Conservation (phyloP, 345 rosid species). For the Dipteronia dyeriana region DNA sequence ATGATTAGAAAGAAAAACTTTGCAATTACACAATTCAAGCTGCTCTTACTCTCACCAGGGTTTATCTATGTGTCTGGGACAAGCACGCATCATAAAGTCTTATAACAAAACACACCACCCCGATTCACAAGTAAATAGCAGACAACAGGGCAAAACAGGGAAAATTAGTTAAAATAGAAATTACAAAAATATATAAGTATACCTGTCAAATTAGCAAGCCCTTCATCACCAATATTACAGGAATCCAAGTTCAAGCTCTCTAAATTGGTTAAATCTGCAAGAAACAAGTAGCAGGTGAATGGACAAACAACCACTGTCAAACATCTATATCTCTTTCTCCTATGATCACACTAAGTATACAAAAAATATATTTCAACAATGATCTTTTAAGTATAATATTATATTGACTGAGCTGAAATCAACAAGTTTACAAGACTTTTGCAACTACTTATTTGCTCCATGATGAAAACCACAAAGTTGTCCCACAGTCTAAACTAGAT, state of each 20-base stretch:
- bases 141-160: background rate
- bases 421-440: background rate
- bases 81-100: constrained; percentile 8
- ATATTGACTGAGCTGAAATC: background rate
- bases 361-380: background rate
- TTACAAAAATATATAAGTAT: background rate
- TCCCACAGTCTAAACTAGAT: background rate
- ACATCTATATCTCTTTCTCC: background rate
- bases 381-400: background rate
- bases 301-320: background rate
- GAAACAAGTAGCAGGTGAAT: background rate
- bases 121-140: background rate
- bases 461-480: background rate
- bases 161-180: background rate
- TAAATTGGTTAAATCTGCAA: constrained; percentile 56
- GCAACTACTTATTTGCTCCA: background rate
- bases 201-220: constrained; percentile 56
- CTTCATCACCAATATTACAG: constrained; percentile 49
- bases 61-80: background rate
- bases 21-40: background rate
- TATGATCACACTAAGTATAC: background rate
- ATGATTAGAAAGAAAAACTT: background rate
- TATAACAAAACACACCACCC: background rate
- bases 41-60: background rate
- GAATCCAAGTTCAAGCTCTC: constrained; percentile 76